Base-by-base conservation (phyloP, 768 basidiomycete species). In the Tylopilus felleus region DNA sequence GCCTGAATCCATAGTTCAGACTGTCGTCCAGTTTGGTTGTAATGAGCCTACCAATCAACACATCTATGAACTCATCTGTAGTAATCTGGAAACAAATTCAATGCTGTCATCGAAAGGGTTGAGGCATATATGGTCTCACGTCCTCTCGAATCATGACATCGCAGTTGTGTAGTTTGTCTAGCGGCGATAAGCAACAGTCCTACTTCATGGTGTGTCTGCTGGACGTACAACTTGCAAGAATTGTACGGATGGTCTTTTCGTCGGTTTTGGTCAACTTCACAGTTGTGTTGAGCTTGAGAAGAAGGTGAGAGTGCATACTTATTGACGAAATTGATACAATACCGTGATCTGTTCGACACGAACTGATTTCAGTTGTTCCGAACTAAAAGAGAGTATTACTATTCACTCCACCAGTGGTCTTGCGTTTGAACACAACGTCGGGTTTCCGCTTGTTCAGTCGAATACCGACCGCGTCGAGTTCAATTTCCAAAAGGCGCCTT, bases 141-240 rank as follows among this genome's bases (percentile, higher is more conserved):
- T 99, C 96, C 77, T 99, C 95, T 66, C 97, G 81, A 62, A 99
- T 93, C 93, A 98, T 96, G 9, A 98, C 88, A 71, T 99, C 96
- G 66, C 93, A 96, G 64, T 96, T 91, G 65, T 93, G 92, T 27
- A 93, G 72, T 71, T 92, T 94, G 69, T 93, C 90, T 92, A 57
- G 5, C 41, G 8, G 19, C 1, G 10, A 44, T 67, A 40, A 63
- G 63, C 9, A 16, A 55, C 22, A 22, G 19, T 39, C 23, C 36
- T 8, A 44, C 47, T 21, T 38, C 49, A 29, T 43, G 25, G 29
- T 33, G 36, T 33, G 47, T 27, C 12, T 7, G 33, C 33, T 35
- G 46, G 27, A 74, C 82, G 57, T 71, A 86, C 93, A 96, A 36
- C 90, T 82, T 53, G 93, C 90, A 39, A 99, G 73, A 58, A 99